phyloP scores from a whole-genome alignment of 2,329 filamentous ascomycete genomes.

The Fusarium bulbicola region DNA sequence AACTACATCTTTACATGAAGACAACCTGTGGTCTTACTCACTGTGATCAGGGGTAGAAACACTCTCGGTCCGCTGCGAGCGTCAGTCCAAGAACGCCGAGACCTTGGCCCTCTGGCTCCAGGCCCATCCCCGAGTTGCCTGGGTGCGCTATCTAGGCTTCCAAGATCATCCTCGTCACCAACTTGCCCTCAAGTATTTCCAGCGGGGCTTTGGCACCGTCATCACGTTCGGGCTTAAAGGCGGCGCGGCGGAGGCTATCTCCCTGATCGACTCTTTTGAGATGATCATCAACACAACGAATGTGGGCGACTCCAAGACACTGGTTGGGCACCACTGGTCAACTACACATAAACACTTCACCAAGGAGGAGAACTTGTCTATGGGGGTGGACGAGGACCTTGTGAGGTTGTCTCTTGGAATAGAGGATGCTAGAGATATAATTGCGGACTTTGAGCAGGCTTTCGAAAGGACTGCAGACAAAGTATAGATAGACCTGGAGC shows the following conservation, averaged over 20 bases:
- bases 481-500: accelerated
- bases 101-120: not conserved
- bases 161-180: not conserved
- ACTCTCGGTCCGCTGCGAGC: not conserved
- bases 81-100: not conserved
- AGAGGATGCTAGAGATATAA: not conserved
- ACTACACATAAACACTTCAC: not conserved
- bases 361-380: not conserved
- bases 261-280: not conserved
- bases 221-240: not conserved
- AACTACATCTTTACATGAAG: not conserved
- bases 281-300: not conserved
- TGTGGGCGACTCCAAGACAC: not conserved
- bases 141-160: not conserved
- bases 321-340: not conserved
- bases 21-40: not conserved
- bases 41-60: not conserved
- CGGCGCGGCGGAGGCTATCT: not conserved
- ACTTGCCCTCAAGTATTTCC: not conserved
- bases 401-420: not conserved
- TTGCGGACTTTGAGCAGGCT: not conserved
- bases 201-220: not conserved
- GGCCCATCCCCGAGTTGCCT: not conserved
- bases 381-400: not conserved
- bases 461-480: not conserved